Conservation (phyloP, 2,329 filamentous ascomycete species). For the Botrytis aclada region DNA sequence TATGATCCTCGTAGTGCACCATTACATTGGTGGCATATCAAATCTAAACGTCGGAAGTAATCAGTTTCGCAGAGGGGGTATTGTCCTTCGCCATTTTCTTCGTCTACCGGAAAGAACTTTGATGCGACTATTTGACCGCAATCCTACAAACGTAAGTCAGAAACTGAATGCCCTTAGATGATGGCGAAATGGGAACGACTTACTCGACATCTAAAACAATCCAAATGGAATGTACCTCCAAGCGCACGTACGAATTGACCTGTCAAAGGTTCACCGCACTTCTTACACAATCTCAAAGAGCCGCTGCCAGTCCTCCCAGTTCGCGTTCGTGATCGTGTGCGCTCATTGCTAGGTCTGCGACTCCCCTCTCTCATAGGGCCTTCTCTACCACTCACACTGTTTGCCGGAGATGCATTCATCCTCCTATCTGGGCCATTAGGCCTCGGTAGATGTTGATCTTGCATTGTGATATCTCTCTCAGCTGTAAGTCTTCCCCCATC, state of each 20-base stretch:
- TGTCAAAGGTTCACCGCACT: slow-evolving; percentile 82
- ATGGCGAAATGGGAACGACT: slow-evolving; percentile 19
- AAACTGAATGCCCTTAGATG: slow-evolving; percentile 10
- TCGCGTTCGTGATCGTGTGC: slow-evolving; percentile 54
- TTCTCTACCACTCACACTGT: slow-evolving; percentile 34
- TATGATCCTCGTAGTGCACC: slow-evolving; percentile 93
- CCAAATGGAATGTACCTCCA: slow-evolving; percentile 90
- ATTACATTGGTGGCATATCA: slow-evolving; percentile 89
- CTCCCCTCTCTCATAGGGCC: slow-evolving; percentile 23
- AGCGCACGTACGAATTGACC: slow-evolving; percentile 95
- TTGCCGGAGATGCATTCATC: slow-evolving; percentile 32
- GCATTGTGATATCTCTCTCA: slow-evolving; percentile 27
- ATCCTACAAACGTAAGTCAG: slow-evolving; percentile 58
- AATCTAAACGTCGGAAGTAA: slow-evolving; percentile 88
- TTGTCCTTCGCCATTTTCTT: slow-evolving; percentile 78
- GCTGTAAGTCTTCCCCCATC: slow-evolving; percentile 29
- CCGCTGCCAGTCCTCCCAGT: slow-evolving; percentile 56
- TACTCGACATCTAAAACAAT: slow-evolving; percentile 97
- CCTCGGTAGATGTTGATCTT: slow-evolving; percentile 28
- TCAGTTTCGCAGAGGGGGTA: slow-evolving; percentile 97
- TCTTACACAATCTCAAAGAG: slow-evolving; percentile 69
- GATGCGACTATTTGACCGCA: slow-evolving; percentile 96
- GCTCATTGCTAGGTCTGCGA: slow-evolving; percentile 48
- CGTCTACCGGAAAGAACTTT: slow-evolving; percentile 97
- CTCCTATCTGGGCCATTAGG: slow-evolving; percentile 36